Percentiles rank a stretch among this genome's conserved stretches.
These are phyloP conservation scores for Neocallimastix lanati DNA, from an alignment of 192 early-diverging fungal species.

Conservation along the genomic window DNA sequence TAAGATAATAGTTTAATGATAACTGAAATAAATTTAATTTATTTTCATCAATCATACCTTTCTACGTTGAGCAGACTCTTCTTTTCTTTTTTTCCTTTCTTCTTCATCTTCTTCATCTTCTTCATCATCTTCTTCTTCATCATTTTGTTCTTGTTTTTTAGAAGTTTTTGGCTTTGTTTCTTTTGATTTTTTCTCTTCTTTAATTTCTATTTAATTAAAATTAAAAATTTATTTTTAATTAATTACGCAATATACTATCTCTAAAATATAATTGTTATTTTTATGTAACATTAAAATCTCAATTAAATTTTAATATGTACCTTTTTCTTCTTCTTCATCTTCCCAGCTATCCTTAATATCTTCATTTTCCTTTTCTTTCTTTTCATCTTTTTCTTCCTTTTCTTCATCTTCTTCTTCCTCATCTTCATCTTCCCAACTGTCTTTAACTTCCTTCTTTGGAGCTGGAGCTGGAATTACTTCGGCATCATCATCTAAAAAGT, in stretches of 20 bases:
- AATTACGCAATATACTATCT: too few relatives aligned
- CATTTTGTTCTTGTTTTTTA: conserved; percentile 13
- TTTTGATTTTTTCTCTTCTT: conserved; percentile 4
- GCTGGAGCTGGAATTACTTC: not conserved
- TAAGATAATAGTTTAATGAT: too few relatives aligned
- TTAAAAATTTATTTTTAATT: too few relatives aligned
- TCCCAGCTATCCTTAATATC: conserved; percentile 10
- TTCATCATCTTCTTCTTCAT: conserved; percentile 11
- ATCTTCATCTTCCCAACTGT: conserved; percentile 3
- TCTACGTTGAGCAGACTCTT: conserved; percentile 60
- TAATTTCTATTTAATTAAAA: conserved; percentile 4
- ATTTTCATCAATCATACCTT: conserved; percentile 17
- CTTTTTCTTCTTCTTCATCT: conserved; percentile 14
- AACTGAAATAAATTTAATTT: too few relatives aligned
- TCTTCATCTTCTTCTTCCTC: conserved; percentile 12
- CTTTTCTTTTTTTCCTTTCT: conserved; percentile 33
- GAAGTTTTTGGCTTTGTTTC: conserved; percentile 13
- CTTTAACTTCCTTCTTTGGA: conserved; percentile 5
- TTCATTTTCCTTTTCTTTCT: conserved; percentile 1
- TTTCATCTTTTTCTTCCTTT: conserved; percentile 12
- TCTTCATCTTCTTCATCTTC: conserved; percentile 25
- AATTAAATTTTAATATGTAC: too few relatives aligned
- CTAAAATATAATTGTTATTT: too few relatives aligned
- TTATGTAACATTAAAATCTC: too few relatives aligned
- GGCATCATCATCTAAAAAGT: conserved; percentile 15